A percentile compares a stretch with the other conserved stretches of the same genome.
Evolutionary conservation across 1,284 basidiomycete species (phyloP).

Genomic region (Ceratobasidium sp.): DNA sequence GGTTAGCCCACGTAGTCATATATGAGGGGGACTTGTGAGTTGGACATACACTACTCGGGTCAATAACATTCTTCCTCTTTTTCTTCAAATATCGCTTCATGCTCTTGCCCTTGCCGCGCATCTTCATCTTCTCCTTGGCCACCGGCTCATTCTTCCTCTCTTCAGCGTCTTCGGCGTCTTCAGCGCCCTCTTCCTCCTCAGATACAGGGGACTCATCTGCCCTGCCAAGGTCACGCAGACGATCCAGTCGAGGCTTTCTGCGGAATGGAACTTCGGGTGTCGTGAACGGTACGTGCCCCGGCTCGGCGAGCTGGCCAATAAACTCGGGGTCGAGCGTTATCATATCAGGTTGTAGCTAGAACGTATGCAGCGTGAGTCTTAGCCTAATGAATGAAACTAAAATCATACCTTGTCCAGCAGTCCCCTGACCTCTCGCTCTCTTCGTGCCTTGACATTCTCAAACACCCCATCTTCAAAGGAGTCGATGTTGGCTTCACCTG

Average conservation of each 20-base stretch:
- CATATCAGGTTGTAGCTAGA: slow-evolving; percentile 92
- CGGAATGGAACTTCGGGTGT: slow-evolving; percentile 71
- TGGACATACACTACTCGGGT: slow-evolving; percentile 77
- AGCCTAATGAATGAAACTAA: slow-evolving; percentile 3
- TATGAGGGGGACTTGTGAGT: not conserved
- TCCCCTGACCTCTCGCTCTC: slow-evolving; percentile 91
- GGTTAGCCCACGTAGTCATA: not conserved
- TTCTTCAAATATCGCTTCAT: slow-evolving; percentile 86
- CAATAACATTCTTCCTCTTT: slow-evolving; percentile 92
- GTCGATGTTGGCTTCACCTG: slow-evolving; percentile 96
- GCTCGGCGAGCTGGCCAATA: slow-evolving; percentile 75
- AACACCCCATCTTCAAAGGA: slow-evolving; percentile 94
- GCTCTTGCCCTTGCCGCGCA: slow-evolving; percentile 86
- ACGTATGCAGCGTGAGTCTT: not conserved
- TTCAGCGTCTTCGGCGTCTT: slow-evolving; percentile 51
- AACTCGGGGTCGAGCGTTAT: slow-evolving; percentile 91
- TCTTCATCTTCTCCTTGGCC: slow-evolving; percentile 80
- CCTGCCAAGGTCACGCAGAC: slow-evolving; percentile 75
- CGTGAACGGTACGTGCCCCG: slow-evolving; percentile 66
- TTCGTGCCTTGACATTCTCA: slow-evolving; percentile 82
- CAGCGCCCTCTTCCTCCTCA: slow-evolving; percentile 45
- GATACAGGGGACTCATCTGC: slow-evolving; percentile 61
- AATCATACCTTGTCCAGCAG: slow-evolving; percentile 85
- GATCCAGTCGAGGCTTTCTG: slow-evolving; percentile 75
- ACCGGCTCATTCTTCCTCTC: slow-evolving; percentile 55